Conservation (phyloP, 75 land plant genomes). For the Ceratopteris richardii region DNA sequence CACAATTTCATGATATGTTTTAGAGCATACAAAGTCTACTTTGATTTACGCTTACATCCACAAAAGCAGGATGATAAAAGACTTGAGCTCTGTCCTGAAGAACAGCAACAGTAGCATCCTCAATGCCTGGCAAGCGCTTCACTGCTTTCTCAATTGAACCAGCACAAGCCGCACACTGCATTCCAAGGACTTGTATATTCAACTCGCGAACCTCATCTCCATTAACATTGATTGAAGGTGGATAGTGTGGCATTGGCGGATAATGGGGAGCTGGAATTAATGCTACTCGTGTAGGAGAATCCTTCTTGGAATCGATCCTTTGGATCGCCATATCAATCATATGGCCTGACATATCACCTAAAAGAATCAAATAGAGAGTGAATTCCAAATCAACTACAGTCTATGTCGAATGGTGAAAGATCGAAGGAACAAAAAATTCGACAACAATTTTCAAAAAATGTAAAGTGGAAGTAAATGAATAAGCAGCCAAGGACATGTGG, state of each 20-base stretch:
- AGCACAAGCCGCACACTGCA: slow-evolving; percentile 82
- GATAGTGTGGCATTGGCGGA: slow-evolving; percentile 40
- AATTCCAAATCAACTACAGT: too few relatives aligned
- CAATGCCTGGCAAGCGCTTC: slow-evolving; percentile 51
- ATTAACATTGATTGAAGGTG: slow-evolving; percentile 5
- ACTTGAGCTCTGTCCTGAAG: slow-evolving; percentile 74
- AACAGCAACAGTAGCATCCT: slow-evolving; percentile 58
- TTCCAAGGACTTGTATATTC: slow-evolving; percentile 47
- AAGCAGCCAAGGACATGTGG: too few relatives aligned
- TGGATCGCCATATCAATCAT: slow-evolving; percentile 5
- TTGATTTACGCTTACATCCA: slow-evolving; percentile 65
- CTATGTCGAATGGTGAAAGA: too few relatives aligned
- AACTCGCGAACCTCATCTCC: slow-evolving; percentile 20
- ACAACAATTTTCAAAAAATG: too few relatives aligned
- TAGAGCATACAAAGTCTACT: too few relatives aligned
- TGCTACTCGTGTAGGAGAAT: neutral
- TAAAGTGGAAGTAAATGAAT: too few relatives aligned
- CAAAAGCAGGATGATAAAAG: slow-evolving; percentile 42
- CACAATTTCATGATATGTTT: too few relatives aligned
- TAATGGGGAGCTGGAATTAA: slow-evolving; percentile 26
- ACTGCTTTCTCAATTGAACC: slow-evolving; percentile 67
- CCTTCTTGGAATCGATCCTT: neutral
- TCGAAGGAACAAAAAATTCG: too few relatives aligned
- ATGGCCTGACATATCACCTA: neutral
- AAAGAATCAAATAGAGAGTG: too few relatives aligned